Conservation (phyloP, 345 rosid species). For the Citrus mangshanensis region DNA sequence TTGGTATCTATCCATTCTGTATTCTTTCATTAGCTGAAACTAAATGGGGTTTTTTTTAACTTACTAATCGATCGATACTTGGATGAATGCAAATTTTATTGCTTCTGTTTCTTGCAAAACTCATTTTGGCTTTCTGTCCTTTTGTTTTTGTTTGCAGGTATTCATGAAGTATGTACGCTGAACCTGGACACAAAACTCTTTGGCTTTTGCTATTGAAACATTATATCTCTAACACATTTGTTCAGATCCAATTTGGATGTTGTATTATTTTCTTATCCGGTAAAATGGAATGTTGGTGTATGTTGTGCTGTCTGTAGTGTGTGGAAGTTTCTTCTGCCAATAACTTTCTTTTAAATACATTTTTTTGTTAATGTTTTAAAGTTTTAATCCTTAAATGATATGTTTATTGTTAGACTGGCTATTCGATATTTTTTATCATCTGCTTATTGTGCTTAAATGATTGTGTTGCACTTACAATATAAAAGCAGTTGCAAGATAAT, state of each 20-base stretch:
- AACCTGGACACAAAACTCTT: constrained; percentile 14
- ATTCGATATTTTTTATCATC: neutral
- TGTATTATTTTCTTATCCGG: neutral
- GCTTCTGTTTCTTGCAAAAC: neutral
- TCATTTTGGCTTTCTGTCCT: constrained; percentile 5
- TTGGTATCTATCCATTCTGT: constrained; percentile 46
- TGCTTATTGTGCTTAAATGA: neutral
- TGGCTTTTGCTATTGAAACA: neutral
- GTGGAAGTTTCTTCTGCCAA: neutral
- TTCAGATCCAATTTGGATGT: neutral
- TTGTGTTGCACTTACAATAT: neutral
- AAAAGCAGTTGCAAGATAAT: neutral
- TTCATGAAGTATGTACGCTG: constrained; percentile 92
- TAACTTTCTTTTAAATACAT: neutral
- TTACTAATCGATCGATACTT: neutral
- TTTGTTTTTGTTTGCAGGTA: constrained; percentile 54
- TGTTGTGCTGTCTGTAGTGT: too few relatives aligned
- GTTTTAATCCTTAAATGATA: neutral
- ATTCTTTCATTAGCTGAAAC: neutral
- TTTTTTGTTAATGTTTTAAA: neutral
- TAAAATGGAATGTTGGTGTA: too few relatives aligned
- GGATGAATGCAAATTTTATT: neutral
- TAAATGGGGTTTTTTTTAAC: neutral
- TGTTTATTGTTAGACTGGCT: neutral
- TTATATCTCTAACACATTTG: neutral